Conservation (phyloP, 805 yeast species). For the Ogataea ramenticola region DNA sequence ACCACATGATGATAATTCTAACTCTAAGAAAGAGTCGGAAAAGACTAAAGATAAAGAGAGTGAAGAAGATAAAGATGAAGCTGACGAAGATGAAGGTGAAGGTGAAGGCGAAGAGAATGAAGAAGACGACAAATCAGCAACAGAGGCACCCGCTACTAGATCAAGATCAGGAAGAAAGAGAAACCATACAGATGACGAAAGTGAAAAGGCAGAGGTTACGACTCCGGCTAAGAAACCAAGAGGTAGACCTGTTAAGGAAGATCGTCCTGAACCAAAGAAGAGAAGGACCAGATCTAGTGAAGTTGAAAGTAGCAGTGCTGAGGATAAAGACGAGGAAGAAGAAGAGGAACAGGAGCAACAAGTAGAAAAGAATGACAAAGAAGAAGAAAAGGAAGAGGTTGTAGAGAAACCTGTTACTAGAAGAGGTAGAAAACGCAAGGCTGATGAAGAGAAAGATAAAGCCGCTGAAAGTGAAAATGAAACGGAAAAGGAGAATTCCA, state of each 20-base stretch:
- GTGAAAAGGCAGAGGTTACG: not conserved
- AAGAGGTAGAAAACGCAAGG: not conserved
- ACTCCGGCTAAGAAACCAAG: not conserved
- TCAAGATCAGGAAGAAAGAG: constrained; percentile 5
- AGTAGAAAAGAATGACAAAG: too few species aligned
- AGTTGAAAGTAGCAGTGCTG: not conserved
- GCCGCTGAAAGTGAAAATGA: not conserved
- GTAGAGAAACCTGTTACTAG: not conserved
- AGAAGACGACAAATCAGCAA: not conserved
- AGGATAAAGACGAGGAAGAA: not conserved
- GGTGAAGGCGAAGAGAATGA: not conserved
- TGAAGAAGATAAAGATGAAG: constrained; percentile 1
- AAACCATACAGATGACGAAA: not conserved
- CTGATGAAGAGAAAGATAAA: not conserved
- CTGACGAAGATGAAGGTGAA: not conserved
- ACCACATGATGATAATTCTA: not conserved
- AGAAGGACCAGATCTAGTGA: not conserved
- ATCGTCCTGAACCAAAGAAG: not conserved
- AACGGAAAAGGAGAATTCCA: not conserved
- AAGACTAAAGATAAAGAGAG: not conserved
- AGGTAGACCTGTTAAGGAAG: not conserved
- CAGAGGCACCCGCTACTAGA: not conserved
- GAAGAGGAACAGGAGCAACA: not conserved
- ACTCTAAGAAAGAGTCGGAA: not conserved
- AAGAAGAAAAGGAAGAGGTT: constrained; percentile 1